Evolutionary conservation across 495 filamentous ascomycete genomes (phyloP), one percentile per base, ranked within the genome.

Genomic region (Halenospora varia): DNA sequence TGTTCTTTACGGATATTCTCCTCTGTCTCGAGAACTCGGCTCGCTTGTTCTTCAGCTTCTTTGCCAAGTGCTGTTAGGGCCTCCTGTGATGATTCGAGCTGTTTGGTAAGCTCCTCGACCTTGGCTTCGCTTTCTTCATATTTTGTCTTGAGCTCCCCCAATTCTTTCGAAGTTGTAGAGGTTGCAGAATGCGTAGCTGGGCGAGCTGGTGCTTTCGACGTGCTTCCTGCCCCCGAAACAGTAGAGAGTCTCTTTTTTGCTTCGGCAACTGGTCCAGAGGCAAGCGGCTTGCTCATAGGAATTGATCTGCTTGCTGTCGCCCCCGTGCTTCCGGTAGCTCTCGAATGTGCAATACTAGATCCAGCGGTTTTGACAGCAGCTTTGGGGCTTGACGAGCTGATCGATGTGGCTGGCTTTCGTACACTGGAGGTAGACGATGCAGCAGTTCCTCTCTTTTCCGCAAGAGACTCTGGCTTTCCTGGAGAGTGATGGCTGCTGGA

Each of bases 141-240:
- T 65, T 81, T 80, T 10, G 68, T 61, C 64, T 79, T 83, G 25
- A 83, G 65, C 23, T 77, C 76, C 4, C 79, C 80, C 6, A 77
- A 63, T 51, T 79, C 77, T 62, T 77, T 81, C 39, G 73, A 61
- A 4, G 73, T 66, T n/a, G 67, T 67, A 2, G 66, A 56, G 6
- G 60, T 11, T 6, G 75, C 64, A 29, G 69, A 65, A 17, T 70
- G 53, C 40, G 57, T 58, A 49, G 68, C 67, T 6, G 70, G 18
- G 61, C 70, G 57, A 56, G 26, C 57, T 47, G 40, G 48, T 53
- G 70, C 59, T n/a, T 69, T 64, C 13, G 63, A 17, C 23, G 53
- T 26, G 11, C 51, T 59, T 45, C 70, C 39, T 24, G 78, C 77
- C 13, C 22, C 75, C 57, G 53, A 60, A 66, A 52, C 68, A 1